These are phyloP conservation scores for Pichia scutulata DNA, from an alignment of 805 yeast genomes.

Conservation along the genomic window DNA sequence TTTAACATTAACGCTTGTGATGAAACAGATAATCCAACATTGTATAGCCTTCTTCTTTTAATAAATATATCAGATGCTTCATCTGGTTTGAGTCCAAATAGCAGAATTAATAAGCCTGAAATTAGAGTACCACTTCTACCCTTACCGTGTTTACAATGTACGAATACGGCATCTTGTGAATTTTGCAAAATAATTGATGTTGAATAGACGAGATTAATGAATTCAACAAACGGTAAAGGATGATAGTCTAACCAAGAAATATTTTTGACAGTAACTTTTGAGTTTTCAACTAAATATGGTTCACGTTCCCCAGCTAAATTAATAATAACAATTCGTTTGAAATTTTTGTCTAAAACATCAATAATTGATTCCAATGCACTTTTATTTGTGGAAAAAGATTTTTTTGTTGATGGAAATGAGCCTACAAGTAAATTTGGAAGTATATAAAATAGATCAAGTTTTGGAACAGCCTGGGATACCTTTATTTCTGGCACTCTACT, in stretches of 20 bases:
- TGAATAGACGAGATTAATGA: conserved; percentile 37
- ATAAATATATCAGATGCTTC: conserved; percentile 51
- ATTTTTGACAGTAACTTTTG: conserved; percentile 25
- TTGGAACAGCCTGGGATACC: not conserved
- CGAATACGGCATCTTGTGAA: conserved; percentile 40
- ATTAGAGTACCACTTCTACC: conserved; percentile 81
- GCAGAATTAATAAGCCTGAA: conserved; percentile 61
- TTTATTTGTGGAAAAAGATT: not conserved
- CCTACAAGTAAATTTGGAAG: conserved; percentile 60
- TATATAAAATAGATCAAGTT: conserved; percentile 62
- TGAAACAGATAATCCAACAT: conserved; percentile 41
- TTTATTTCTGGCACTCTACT: not conserved
- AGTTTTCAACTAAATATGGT: conserved; percentile 29
- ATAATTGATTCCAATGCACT: conserved; percentile 21
- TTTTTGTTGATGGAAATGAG: conserved; percentile 56
- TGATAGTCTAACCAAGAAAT: conserved; percentile 68
- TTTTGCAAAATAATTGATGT: conserved; percentile 37
- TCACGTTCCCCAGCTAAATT: conserved; percentile 50
- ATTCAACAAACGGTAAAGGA: conserved; percentile 55
- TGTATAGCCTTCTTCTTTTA: conserved; percentile 42
- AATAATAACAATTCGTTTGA: conserved; percentile 39
- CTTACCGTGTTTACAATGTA: conserved; percentile 89
- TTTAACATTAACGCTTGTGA: conserved; percentile 62
- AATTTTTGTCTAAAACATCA: conserved; percentile 44
- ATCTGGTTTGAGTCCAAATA: conserved; percentile 28